Percentiles rank a stretch among this genome's conserved stretches.
Evolutionary conservation across 345 rosid genomes (phyloP).

Genomic region (Linum tenue): DNA sequence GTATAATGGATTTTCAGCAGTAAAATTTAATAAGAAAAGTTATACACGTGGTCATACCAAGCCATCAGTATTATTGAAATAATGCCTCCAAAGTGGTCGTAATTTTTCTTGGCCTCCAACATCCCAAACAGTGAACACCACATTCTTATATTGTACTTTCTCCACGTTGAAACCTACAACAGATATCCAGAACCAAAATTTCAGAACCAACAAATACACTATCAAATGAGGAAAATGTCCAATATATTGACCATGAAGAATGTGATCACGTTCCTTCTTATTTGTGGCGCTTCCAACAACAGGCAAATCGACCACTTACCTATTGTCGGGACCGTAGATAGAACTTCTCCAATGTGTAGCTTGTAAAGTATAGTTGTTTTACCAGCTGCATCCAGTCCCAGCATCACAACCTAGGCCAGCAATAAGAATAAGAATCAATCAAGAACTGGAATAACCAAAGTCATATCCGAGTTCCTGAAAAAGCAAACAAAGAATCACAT

Average conservation of each 20-base stretch:
- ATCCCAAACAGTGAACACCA: conserved; percentile 96
- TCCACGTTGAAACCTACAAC: conserved; percentile 92
- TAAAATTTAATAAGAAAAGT: not conserved
- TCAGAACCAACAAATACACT: not conserved
- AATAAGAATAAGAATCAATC: conserved; percentile 9
- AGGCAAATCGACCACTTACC: conserved; percentile 33
- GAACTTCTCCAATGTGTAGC: conserved; percentile 93
- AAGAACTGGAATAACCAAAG: not conserved
- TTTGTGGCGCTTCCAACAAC: not conserved
- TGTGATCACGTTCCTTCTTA: not conserved
- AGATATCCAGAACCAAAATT: conserved; percentile 12
- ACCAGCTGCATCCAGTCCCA: conserved; percentile 95
- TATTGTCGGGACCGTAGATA: conserved; percentile 94
- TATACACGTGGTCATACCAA: conserved; percentile 37
- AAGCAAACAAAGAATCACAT: not conserved
- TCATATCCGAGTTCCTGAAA: not conserved
- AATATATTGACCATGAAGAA: not conserved
- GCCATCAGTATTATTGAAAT: conserved; percentile 96
- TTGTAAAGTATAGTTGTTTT: conserved; percentile 94
- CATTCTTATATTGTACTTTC: conserved; percentile 99
- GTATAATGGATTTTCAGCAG: not conserved
- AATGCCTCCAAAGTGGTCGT: conserved; percentile 98
- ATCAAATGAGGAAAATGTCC: not conserved
- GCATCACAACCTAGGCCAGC: conserved; percentile 77
- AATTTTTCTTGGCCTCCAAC: conserved; percentile 98